Percentiles rank a stretch among this genome's conserved stretches.
Conservation (phyloP, 1,284 basidiomycete species). For the Papiliotrema laurentii region DNA sequence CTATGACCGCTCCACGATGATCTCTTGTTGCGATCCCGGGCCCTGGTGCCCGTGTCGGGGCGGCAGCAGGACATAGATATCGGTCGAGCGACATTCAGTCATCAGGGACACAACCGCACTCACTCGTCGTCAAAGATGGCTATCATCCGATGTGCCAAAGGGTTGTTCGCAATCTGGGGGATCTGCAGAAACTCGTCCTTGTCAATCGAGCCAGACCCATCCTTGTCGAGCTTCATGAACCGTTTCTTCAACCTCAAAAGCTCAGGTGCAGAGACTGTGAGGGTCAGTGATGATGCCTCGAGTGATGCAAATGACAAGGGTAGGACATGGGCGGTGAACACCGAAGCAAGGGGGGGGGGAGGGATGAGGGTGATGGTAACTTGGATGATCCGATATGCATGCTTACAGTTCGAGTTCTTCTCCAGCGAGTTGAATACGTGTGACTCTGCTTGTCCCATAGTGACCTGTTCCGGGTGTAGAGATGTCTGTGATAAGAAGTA, state of each 20-base stretch:
- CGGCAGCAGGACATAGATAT: too few species aligned
- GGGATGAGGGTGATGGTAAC: background rate
- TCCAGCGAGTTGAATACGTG: conserved; percentile 47
- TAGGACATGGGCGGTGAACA: background rate
- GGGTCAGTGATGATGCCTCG: background rate
- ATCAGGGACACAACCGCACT: too few species aligned
- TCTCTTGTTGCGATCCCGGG: background rate
- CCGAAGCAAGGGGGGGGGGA: background rate
- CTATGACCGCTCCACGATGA: background rate
- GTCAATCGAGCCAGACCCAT: conserved; percentile 96
- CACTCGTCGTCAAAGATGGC: conserved; percentile 99
- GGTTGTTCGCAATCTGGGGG: conserved; percentile 97
- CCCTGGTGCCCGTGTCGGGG: too few species aligned
- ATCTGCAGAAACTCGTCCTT: conserved; percentile 98
- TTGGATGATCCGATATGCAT: background rate
- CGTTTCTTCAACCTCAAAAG: conserved; percentile 93
- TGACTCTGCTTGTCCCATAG: conserved; percentile 48
- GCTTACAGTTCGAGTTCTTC: conserved; percentile 48
- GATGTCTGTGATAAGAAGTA: too few species aligned
- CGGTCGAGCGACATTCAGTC: too few species aligned
- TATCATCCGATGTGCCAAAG: conserved; percentile 94
- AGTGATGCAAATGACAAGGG: background rate
- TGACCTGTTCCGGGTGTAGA: too few species aligned
- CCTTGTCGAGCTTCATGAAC: conserved; percentile 99
- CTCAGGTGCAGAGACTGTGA: conserved; percentile 80